A percentile compares a stretch with the other conserved stretches of the same genome.
These are phyloP conservation scores for Yamadazyma nakazawae DNA, from an alignment of 805 yeast genomes.

Conservation along the genomic window DNA sequence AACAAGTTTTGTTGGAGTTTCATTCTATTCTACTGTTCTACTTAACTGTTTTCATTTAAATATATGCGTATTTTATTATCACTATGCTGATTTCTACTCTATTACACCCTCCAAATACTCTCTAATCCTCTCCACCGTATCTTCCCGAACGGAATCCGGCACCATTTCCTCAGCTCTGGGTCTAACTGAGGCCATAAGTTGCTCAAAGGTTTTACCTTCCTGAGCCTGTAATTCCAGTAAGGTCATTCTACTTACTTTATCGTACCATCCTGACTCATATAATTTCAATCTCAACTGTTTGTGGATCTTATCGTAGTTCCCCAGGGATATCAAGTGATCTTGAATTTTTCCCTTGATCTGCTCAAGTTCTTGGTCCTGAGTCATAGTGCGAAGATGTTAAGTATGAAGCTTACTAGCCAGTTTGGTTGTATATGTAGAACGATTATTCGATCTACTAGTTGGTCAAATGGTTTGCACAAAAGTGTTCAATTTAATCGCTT, in stretches of 20 bases:
- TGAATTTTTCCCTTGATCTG: constrained; percentile 61
- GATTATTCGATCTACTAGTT: background rate
- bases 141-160: constrained; percentile 61
- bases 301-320: constrained; percentile 76
- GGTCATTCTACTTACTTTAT: constrained; percentile 62
- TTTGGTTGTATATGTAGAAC: background rate
- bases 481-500: background rate
- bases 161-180: constrained; percentile 70
- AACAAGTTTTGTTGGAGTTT: too few species aligned
- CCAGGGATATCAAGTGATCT: constrained; percentile 66
- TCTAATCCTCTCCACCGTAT: constrained; percentile 54
- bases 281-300: constrained; percentile 60
- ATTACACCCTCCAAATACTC: constrained; percentile 51
- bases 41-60: too few species aligned
- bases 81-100: constrained; percentile 15
- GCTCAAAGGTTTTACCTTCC: constrained; percentile 46
- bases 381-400: background rate
- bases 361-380: constrained; percentile 29
- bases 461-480: background rate
- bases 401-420: background rate
- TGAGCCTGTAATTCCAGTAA: constrained; percentile 36
- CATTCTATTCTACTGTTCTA: too few species aligned
- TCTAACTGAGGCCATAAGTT: constrained; percentile 50
- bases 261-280: constrained; percentile 83
- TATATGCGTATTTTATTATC: background rate